Base-by-base conservation (phyloP, 179 eudicot species). In the Gypsophila paniculata region DNA sequence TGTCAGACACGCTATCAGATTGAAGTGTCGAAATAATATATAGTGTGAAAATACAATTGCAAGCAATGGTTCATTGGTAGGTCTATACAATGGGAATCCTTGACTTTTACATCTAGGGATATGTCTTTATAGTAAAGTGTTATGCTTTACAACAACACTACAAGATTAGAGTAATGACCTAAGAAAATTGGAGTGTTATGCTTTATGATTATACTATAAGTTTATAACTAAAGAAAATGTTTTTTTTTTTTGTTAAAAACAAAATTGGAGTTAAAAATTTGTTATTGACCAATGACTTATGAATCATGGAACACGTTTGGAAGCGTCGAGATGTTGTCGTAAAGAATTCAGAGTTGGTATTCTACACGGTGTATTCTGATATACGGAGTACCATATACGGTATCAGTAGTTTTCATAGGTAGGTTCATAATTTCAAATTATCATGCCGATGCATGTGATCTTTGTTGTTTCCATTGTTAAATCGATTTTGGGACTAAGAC, bases 121-220 rank as follows among this genome's bases (percentile, higher is more conserved):
- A 74, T 75, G 65, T 78, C 65, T 74, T 70, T 74, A 62, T 58
- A n/a, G 25, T 71, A 70, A 74, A 62, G 71, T 74, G 75, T 23
- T 65, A 2, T 58, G 25, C 29, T 60, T 21, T 53, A 66, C 29
- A 48, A 72, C 46, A 29, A 15, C 26, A 36, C 22, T 54, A 39
- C 14, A 71, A 70, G 26, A 23, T 1, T 65, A 61, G 46, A 61
- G 26, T 66, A 66, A 29, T 29, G 34, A 29, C 34, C 34, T 29
- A 29, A 1, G 34, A 29, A 29, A 29, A 29, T 29, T 29, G 4
- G 34, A 29, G 34, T 29, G 34, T 29, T 29, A 29, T 29, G 34
- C 34, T 29, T 29, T 29, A 29, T 29, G 34, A 6, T 60, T 60
- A 26, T 23, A 60, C 38, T 13, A n/a, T n/a, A n/a, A n/a, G n/a